A percentile compares a stretch with the other conserved stretches of the same genome.
Evolutionary conservation across 1,284 basidiomycete genomes (phyloP).

Genomic region (Trametes versicolor): DNA sequence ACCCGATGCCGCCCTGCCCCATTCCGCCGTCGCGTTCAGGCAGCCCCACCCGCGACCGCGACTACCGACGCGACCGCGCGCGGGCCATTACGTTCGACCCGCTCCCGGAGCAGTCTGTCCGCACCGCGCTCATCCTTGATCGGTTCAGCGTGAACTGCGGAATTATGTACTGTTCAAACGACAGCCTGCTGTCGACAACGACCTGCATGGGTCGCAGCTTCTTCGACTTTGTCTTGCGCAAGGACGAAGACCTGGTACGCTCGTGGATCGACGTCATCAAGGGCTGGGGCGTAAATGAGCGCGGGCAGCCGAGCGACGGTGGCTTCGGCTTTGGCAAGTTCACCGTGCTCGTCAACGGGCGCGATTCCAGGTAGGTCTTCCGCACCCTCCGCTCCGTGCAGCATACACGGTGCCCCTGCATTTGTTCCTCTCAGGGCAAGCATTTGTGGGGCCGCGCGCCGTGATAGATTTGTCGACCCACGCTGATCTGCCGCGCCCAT

Average conservation of each 20-base stretch:
- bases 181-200: slow-evolving; percentile 66
- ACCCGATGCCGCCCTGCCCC: slow-evolving; percentile 58
- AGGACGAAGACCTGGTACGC: slow-evolving; percentile 69
- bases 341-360: slow-evolving; percentile 58
- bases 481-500: slow-evolving; percentile 6
- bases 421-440: background rate
- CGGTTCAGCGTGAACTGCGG: slow-evolving; percentile 72
- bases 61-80: slow-evolving; percentile 28
- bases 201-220: slow-evolving; percentile 71
- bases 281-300: slow-evolving; percentile 81
- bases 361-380: slow-evolving; percentile 63
- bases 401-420: too few relatives aligned
- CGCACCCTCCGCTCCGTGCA: background rate
- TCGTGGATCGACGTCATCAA: slow-evolving; percentile 80
- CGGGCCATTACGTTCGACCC: slow-evolving; percentile 59
- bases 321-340: slow-evolving; percentile 84
- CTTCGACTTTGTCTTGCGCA: slow-evolving; percentile 73
- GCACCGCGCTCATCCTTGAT: slow-evolving; percentile 79
- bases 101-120: slow-evolving; percentile 69
- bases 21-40: slow-evolving; percentile 32
- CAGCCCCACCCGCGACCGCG: slow-evolving; percentile 13
- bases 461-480: background rate
- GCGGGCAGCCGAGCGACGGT: slow-evolving; percentile 80
- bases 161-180: slow-evolving; percentile 76
- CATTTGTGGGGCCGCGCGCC: background rate